phyloP scores from a whole-genome alignment of 108 stramenopile genomes.

The Cylindrotheca closterium region DNA sequence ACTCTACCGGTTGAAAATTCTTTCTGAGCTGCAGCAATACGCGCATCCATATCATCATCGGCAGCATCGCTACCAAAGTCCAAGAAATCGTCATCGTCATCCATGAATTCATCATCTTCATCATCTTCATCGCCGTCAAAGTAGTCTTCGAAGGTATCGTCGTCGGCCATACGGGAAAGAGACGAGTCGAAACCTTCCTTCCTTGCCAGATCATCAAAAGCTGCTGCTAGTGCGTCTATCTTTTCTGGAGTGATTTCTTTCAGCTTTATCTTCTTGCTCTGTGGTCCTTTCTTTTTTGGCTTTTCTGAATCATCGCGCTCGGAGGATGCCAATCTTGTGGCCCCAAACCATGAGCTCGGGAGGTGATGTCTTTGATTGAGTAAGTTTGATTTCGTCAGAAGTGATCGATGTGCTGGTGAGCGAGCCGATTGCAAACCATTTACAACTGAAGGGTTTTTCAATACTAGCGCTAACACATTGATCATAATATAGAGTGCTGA shows the following conservation, averaged over 20 bases:
- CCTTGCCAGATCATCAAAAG: slow-evolving; percentile 84
- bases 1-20: slow-evolving; percentile 53
- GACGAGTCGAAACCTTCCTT: slow-evolving; percentile 82
- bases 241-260: slow-evolving; percentile 18
- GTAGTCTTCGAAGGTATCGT: slow-evolving; percentile 76
- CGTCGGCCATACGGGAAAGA: slow-evolving; percentile 52
- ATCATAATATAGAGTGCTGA: not conserved
- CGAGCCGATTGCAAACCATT: too few species aligned
- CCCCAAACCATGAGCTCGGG: not conserved
- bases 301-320: not conserved
- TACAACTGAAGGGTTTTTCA: not conserved
- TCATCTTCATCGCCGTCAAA: slow-evolving; percentile 53
- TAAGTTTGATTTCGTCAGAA: too few species aligned
- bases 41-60: slow-evolving; percentile 57
- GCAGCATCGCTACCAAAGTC: slow-evolving; percentile 27
- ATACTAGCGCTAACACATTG: not conserved
- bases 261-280: slow-evolving; percentile 11
- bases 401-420: too few species aligned
- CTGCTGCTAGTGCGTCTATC: slow-evolving; percentile 42
- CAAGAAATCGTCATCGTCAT: slow-evolving; percentile 17
- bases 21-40: slow-evolving; percentile 39
- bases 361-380: not conserved
- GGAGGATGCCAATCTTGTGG: not conserved
- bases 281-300: slow-evolving; percentile 6
- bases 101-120: slow-evolving; percentile 36